These are phyloP conservation scores for Apiotrichum veenhuisii DNA, from an alignment of 1,284 basidiomycete genomes.

Conservation along the genomic window DNA sequence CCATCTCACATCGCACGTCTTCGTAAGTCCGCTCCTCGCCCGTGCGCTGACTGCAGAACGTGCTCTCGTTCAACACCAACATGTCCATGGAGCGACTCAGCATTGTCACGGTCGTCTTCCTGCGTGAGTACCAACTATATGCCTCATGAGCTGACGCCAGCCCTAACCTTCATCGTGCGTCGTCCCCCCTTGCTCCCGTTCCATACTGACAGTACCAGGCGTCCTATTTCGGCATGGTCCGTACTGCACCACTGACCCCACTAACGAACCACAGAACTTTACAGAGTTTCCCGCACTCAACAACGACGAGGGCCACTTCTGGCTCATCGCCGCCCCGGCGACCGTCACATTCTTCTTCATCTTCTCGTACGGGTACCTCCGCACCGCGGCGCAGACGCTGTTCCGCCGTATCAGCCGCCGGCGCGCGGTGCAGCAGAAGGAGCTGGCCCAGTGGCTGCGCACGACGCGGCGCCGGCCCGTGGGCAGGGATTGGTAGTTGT, in stretches of 20 bases:
- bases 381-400: slow-evolving; percentile 13
- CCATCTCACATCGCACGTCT: slow-evolving; percentile 48
- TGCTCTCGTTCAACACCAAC: slow-evolving; percentile 47
- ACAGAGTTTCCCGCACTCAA: slow-evolving; percentile 31
- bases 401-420: too few species aligned
- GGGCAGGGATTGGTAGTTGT: too few species aligned
- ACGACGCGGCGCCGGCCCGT: too few species aligned
- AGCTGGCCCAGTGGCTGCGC: too few species aligned
- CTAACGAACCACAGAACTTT: slow-evolving; percentile 30
- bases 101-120: slow-evolving; percentile 49
- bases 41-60: slow-evolving; percentile 25
- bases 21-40: slow-evolving; percentile 28
- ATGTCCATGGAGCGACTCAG: slow-evolving; percentile 48
- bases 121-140: slow-evolving; percentile 35
- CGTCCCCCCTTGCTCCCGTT: too few species aligned
- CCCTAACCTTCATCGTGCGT: too few species aligned
- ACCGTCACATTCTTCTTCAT: slow-evolving; percentile 46
- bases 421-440: too few species aligned
- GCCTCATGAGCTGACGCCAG: too few species aligned
- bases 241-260: not conserved
- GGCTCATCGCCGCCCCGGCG: slow-evolving; percentile 44
- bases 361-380: slow-evolving; percentile 43
- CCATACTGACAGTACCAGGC: too few species aligned
- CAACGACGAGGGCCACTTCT: slow-evolving; percentile 41
- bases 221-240: slow-evolving; percentile 40